phyloP scores from a whole-genome alignment of 208 protist genomes.

The Acanthamoeba castellanii region DNA sequence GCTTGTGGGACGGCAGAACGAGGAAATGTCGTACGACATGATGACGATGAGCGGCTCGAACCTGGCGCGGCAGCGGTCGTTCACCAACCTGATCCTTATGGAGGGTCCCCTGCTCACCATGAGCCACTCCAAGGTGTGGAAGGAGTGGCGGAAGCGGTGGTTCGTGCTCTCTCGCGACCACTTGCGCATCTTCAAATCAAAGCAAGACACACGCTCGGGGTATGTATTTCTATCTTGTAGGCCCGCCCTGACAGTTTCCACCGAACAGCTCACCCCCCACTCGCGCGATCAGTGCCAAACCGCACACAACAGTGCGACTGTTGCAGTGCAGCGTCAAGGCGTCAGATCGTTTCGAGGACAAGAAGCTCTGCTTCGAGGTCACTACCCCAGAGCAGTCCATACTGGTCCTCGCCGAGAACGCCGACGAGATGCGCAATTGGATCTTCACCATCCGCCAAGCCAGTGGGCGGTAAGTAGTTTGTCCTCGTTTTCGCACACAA shows the following conservation, averaged over 20 bases:
- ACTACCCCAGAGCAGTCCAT: constrained; percentile 12
- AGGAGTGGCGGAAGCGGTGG: constrained; percentile 56
- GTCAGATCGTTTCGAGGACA: constrained; percentile 53
- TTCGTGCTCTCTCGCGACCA: constrained; percentile 2
- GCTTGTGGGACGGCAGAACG: background rate
- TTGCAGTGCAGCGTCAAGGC: constrained; percentile 31
- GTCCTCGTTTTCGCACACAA: too few species aligned
- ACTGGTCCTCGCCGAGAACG: constrained; percentile 22
- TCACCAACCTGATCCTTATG: background rate
- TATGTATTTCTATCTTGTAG: background rate
- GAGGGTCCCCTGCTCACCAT: constrained; percentile 32
- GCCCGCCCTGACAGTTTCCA: background rate
- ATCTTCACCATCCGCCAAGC: constrained; percentile 55
- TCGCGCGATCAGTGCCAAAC: background rate
- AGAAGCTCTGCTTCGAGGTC: constrained; percentile 48
- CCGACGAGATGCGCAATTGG: constrained; percentile 53
- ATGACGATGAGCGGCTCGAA: constrained; percentile 3
- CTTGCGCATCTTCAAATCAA: constrained; percentile 7
- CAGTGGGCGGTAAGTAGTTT: constrained; percentile 6
- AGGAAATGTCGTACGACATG: background rate
- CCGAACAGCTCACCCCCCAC: background rate
- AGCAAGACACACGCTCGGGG: background rate
- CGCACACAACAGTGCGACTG: background rate
- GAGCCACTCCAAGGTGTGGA: constrained; percentile 59
- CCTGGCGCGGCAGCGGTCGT: background rate